These are phyloP conservation scores for Citrullus mucosospermus DNA, from an alignment of 306 rosid genomes.

Conservation along the genomic window DNA sequence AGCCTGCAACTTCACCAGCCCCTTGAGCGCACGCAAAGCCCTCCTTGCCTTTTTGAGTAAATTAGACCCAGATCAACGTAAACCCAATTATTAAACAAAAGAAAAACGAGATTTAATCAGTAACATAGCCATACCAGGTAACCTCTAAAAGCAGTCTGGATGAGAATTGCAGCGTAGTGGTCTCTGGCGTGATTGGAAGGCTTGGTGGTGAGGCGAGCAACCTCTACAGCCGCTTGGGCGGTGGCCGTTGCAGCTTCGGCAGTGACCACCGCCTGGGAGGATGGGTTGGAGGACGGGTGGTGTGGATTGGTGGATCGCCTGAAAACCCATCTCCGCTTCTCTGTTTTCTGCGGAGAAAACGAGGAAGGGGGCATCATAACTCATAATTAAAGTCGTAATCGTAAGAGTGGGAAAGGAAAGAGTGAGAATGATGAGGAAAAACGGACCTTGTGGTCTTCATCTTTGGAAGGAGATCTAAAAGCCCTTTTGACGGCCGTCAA, in stretches of 20 bases:
- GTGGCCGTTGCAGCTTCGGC: constrained; percentile 83
- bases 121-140: constrained; percentile 38
- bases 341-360: constrained; percentile 48
- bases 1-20: constrained; percentile 89
- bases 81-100: not conserved
- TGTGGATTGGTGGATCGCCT: constrained; percentile 43
- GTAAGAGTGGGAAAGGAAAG: not conserved
- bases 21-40: constrained; percentile 84
- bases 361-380: not conserved
- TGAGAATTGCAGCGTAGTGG: constrained; percentile 37
- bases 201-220: constrained; percentile 45
- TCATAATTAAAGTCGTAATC: too few relatives aligned
- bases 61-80: not conserved
- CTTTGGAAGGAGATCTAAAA: constrained; percentile 95
- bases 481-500: constrained; percentile 95
- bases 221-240: constrained; percentile 63
- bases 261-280: constrained; percentile 49
- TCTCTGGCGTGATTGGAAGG: constrained; percentile 39
- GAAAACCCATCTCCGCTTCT: constrained; percentile 81
- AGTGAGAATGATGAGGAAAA: too few relatives aligned
- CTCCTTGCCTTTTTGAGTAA: constrained; percentile 60
- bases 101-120: constrained; percentile 7
- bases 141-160: constrained; percentile 92
- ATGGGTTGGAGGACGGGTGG: constrained; percentile 15
- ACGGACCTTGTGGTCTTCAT: constrained; percentile 74